A percentile compares a stretch with the other conserved stretches of the same genome.
Evolutionary conservation across 2,329 filamentous ascomycete species (phyloP).

Genomic region (Hirsutella thompsonii): DNA sequence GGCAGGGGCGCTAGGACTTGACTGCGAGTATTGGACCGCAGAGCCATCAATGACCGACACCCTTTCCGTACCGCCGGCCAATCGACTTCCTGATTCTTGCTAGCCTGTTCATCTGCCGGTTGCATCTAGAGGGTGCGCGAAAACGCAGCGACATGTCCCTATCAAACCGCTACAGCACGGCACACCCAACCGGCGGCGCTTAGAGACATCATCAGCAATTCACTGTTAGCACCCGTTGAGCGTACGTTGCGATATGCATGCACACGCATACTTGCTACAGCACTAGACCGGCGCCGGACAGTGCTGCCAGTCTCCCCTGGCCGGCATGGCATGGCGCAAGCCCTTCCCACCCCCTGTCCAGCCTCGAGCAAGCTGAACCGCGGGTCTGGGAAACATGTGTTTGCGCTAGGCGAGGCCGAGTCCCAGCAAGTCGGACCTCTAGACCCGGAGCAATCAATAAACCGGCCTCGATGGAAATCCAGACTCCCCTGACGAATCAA

Average conservation of each 20-base stretch:
- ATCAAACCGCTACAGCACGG: background rate
- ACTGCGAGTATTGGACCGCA: no score
- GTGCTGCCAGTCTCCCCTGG: no score
- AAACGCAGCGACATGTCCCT: background rate
- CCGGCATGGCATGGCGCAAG: background rate
- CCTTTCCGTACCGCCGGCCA: no score
- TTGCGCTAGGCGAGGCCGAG: background rate
- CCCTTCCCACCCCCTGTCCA: slow-evolving; percentile 3
- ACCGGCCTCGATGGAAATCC: background rate
- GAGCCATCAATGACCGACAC: no score
- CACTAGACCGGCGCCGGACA: slow-evolving; percentile 3
- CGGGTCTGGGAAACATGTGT: background rate
- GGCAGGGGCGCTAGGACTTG: no score
- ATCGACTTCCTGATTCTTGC: no score
- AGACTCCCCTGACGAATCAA: background rate
- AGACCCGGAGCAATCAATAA: background rate
- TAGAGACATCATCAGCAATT: background rate
- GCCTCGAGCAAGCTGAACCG: slow-evolving; percentile 13
- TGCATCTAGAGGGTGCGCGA: no score
- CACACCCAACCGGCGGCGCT: background rate
- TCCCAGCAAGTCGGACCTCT: background rate
- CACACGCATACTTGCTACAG: slow-evolving; percentile 2
- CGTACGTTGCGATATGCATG: background rate
- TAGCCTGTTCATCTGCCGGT: no score
- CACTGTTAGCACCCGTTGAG: background rate